Conservation (phyloP, 768 basidiomycete species). For the Tylopilus subfusipes region DNA sequence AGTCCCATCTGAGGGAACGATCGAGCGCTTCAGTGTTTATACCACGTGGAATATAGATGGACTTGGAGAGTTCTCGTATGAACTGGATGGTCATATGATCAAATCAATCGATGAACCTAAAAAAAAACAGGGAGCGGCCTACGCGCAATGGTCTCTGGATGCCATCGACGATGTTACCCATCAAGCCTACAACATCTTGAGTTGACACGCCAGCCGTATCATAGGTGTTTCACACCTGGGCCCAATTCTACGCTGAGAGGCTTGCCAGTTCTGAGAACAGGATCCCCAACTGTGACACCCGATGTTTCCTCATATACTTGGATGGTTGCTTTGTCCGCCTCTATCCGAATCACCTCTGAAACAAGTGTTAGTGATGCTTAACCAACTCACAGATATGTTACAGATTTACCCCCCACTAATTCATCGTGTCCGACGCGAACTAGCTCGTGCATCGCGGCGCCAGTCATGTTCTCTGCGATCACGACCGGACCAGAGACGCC, state of each 20-base stretch:
- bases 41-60: constrained; percentile 99
- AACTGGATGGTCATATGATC: constrained; percentile 40
- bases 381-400: neutral
- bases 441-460: constrained; percentile 96
- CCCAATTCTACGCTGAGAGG: constrained; percentile 97
- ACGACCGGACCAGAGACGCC: constrained; percentile 99
- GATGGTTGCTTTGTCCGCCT: constrained; percentile 95
- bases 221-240: constrained; percentile 59
- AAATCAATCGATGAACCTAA: constrained; percentile 1
- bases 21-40: constrained; percentile 97
- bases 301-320: constrained; percentile 99
- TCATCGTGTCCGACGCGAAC: constrained; percentile 99
- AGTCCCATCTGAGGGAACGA: constrained; percentile 90
- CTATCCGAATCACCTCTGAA: constrained; percentile 97
- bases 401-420: constrained; percentile 81
- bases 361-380: constrained; percentile 11
- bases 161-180: constrained; percentile 99
- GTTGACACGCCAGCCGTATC: neutral
- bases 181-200: constrained; percentile 60
- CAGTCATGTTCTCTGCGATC: constrained; percentile 91
- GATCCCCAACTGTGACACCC: constrained; percentile 98
- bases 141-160: constrained; percentile 91
- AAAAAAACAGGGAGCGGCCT: constrained; percentile 28
- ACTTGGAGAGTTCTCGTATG: constrained; percentile 95
- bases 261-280: constrained; percentile 95